Conservation (phyloP, 2,329 filamentous ascomycete genomes). For the Rutstroemia sp. region DNA sequence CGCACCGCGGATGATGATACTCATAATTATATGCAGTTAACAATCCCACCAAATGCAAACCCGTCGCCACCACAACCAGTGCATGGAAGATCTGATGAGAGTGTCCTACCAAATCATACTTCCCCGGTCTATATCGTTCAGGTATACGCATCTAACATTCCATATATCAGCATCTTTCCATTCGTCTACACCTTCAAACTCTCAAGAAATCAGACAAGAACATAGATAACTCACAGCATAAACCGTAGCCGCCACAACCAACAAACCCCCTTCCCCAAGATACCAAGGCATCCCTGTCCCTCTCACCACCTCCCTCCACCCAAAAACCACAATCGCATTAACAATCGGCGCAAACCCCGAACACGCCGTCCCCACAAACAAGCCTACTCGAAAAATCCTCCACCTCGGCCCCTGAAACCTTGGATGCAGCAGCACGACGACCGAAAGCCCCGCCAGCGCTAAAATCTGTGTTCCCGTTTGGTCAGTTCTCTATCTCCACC, state of each 20-base stretch:
- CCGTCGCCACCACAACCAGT: conserved; percentile 11
- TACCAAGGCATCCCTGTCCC: conserved; percentile 16
- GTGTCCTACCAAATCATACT: conserved; percentile 20
- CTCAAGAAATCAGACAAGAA: background rate
- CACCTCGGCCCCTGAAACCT: conserved; percentile 1
- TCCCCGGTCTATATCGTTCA: conserved; percentile 14
- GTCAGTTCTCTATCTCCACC: background rate
- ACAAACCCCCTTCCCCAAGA: conserved; percentile 13
- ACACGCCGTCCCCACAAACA: background rate
- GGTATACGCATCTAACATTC: conserved; percentile 13
- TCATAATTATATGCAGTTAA: conserved; percentile 4
- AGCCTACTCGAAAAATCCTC: conserved; percentile 1
- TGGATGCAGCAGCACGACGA: conserved; percentile 1
- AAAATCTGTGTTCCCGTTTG: background rate
- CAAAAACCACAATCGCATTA: conserved; percentile 7
- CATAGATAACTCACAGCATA: conserved; percentile 8
- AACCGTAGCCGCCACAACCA: conserved; percentile 5
- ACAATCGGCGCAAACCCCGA: conserved; percentile 5
- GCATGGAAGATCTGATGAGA: conserved; percentile 24
- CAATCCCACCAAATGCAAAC: conserved; percentile 7
- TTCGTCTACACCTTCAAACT: too few species aligned
- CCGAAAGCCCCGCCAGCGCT: background rate
- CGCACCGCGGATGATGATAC: conserved; percentile 5
- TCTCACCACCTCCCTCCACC: background rate
- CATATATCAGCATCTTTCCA: background rate